Percentiles rank a stretch among this genome's conserved stretches.
Conservation (phyloP, 108 stramenopile species). For the Cylindrotheca fusiformis region DNA sequence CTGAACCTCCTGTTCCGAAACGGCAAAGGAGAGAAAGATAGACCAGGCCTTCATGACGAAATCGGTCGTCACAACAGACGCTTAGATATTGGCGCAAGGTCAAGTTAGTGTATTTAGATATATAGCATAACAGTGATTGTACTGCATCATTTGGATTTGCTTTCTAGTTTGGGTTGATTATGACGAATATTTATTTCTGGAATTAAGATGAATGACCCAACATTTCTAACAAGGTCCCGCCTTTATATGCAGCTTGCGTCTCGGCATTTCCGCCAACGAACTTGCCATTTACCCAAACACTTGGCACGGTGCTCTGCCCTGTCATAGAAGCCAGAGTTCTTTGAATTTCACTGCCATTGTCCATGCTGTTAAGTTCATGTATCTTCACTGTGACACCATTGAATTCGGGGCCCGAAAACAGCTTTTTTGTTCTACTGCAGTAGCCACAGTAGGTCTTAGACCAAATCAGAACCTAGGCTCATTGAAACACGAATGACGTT, state of each 20-base stretch:
- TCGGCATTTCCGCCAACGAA: conserved; percentile 70
- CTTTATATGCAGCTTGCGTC: conserved; percentile 46
- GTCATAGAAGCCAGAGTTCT: conserved; percentile 31
- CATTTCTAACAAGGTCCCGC: conserved; percentile 55
- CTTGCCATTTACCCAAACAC: conserved; percentile 61
- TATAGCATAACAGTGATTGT: too few relatives aligned
- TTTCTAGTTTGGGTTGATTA: too few relatives aligned
- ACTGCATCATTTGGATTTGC: too few relatives aligned
- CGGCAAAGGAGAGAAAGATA: conserved; percentile 14
- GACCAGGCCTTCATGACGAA: too few relatives aligned
- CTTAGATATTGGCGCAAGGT: too few relatives aligned
- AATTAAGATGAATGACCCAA: conserved; percentile 10
- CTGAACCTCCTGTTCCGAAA: neutral
- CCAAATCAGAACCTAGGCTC: conserved; percentile 48
- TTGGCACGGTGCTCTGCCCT: conserved; percentile 71
- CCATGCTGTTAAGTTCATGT: conserved; percentile 55
- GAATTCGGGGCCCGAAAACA: conserved; percentile 43
- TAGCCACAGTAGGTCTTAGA: conserved; percentile 62
- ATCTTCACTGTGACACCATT: conserved; percentile 34
- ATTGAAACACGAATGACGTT: neutral
- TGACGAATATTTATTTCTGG: neutral
- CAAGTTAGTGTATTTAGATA: too few relatives aligned
- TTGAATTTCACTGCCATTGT: conserved; percentile 50
- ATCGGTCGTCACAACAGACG: too few relatives aligned
- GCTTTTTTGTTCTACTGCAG: conserved; percentile 40